Evolutionary conservation across 768 basidiomycete genomes (phyloP), one percentile per base, ranked within the genome.

Genomic region (Boletus rubroflammeus): DNA sequence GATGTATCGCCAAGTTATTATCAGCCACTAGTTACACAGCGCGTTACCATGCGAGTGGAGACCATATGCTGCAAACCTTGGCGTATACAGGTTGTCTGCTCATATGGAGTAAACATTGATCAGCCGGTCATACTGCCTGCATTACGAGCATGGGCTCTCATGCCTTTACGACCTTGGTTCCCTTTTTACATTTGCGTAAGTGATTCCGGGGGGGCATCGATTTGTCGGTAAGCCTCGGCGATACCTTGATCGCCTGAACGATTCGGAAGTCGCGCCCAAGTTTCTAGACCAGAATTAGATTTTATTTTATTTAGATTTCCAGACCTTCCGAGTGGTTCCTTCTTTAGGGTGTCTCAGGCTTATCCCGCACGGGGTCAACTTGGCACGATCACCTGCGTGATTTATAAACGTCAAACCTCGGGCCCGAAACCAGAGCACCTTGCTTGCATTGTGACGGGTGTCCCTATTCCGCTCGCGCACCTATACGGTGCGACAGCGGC

Each of bases 171-270:
- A 23, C 21, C 26, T 47, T 48, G 39, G 34, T 19, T 23, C 42
- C 43, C 17, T 19, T 53, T 46, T 43, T 54, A 34, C 36, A 36
- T 39, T 53, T 48, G 56, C 47, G 55, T 55, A 53, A 54, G 47
- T 44, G n/a, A 26, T 34, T 28, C 23, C 47, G 31, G 38, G 23
- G 47, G 49, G 43, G n/a, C 3, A n/a, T 44, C 11, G 28, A 50
- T 49, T 39, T 54, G 42, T 56, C 28, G 35, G 36, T 44, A 23
- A 23, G n/a, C 55, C 61, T 57, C 58, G 66, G 66, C 14, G 59
- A 59, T 63, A 50, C 44, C 54, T 50, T 3, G 23, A 29, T 42
- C 19, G 31, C n/a, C 38, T 41, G 32, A 6, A 36, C 11, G 35
- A 17, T 38, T 39, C 31, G 10, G 28, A 50, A 40, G 36, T 47